Base-by-base conservation (phyloP, 2,329 filamentous ascomycete species). In the Cladophialophora chaetospira region DNA sequence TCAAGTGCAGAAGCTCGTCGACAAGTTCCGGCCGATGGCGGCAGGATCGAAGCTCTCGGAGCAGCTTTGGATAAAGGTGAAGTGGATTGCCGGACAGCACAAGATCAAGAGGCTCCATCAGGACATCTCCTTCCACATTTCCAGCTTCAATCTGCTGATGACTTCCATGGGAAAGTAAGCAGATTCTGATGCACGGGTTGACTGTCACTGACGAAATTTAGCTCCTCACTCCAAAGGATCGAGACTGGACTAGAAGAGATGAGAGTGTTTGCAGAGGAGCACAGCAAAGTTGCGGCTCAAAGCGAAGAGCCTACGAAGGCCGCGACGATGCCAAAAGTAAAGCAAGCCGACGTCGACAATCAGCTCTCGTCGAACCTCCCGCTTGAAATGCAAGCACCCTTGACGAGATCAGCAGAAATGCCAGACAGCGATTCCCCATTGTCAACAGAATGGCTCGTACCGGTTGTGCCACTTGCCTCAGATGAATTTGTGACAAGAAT, bases 141-240 rank as follows among this genome's bases (percentile, higher is more conserved):
- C 15, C 15, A 38, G 35, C 29, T 50, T 50, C 46, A 40, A 35
- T 15, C 46, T 50, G 13, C 21, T 50, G n/a, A 50, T 50, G 46
- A 50, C 46, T 9, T 36, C 46, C 6, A 50, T 50, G 46, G 29
- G 46, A 29, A 50, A 50, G 29, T 50, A 31, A 23, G 46, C 36
- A 3, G 13, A 38, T 17, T 15, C 35, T 38, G n/a, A n/a, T 15
- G 5, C n/a, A 38, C 9, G 35, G 10, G 11, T 38, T n/a, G n/a
- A 9, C 10, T 38, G 15, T n/a, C 35, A 17, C 35, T 19, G n/a
- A 38, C 35, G 11, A 4, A 17, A n/a, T 9, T 2, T 17, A 19
- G 35, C 13, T 38, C 35, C n/a, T 38, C 35, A 17, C 35, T 38
- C n/a, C 35, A 38, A 38, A n/a, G 35, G 8, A 38, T 19, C 13